Percentiles rank a stretch among this genome's conserved stretches.
These are phyloP conservation scores for Aquilaria agallochum DNA, from an alignment of 441 rosid species.

Conservation along the genomic window DNA sequence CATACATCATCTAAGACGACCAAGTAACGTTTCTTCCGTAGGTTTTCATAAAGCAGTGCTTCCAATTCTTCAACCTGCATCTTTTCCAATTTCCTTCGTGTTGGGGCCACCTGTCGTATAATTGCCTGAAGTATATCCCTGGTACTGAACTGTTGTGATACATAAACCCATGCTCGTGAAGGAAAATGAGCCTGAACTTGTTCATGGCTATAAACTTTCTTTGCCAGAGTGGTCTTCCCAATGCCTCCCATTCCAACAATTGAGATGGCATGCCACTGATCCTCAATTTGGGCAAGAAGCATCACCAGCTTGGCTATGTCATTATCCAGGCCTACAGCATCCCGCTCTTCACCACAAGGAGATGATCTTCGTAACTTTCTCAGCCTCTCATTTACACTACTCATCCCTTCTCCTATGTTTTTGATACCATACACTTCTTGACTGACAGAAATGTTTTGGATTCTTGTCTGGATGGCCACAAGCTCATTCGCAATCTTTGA, in stretches of 20 bases:
- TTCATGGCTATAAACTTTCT: conserved; percentile 8
- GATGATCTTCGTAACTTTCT: conserved; percentile 14
- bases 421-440: conserved; percentile 6
- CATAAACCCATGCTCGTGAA: conserved; percentile 17
- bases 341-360: conserved; percentile 14
- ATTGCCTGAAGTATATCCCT: conserved; percentile 11
- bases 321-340: conserved; percentile 17
- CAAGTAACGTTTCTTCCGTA: conserved; percentile 8
- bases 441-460: conserved; percentile 5
- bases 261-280: conserved; percentile 12
- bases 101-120: conserved; percentile 11
- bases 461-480: conserved; percentile 9
- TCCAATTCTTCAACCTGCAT: conserved; percentile 12
- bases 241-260: conserved; percentile 19
- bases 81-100: conserved; percentile 5
- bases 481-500: conserved; percentile 11
- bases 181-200: conserved; percentile 11
- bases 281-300: conserved; percentile 7
- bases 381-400: conserved; percentile 9
- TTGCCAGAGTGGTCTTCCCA: conserved; percentile 19
- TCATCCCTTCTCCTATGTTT: conserved; percentile 8
- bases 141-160: conserved; percentile 9
- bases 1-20: conserved; percentile 20
- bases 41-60: conserved; percentile 11
- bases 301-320: conserved; percentile 6